phyloP scores from a whole-genome alignment of 2,329 filamentous ascomycete genomes.

The Cercospora janseana region DNA sequence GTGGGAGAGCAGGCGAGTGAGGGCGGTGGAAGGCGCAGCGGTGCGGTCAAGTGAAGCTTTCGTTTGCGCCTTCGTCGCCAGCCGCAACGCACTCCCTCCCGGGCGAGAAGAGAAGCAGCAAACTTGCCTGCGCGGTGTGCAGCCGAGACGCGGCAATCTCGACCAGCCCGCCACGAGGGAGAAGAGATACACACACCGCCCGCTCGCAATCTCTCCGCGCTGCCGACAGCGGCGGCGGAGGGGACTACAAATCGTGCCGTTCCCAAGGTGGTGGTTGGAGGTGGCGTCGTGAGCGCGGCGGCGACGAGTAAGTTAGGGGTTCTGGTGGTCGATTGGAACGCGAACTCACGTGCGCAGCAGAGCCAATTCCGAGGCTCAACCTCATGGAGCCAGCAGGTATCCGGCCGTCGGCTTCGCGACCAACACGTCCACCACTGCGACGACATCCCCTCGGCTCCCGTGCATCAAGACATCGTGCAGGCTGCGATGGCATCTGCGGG shows the following conservation, averaged over 20 bases:
- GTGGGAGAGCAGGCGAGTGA: conserved; percentile 16
- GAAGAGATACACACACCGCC: background rate
- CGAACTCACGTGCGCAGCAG: background rate
- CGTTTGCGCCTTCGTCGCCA: conserved; percentile 1
- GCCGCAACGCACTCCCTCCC: background rate
- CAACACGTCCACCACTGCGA: conserved; percentile 6
- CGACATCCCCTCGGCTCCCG: conserved; percentile 1
- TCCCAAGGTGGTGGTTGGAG: too few species aligned
- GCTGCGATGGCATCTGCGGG: conserved; percentile 34
- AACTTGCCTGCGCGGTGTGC: conserved; percentile 22
- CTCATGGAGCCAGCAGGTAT: background rate
- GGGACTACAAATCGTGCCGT: too few species aligned
- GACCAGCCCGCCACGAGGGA: background rate
- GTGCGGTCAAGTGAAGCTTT: conserved; percentile 1
- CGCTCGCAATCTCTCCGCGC: background rate
- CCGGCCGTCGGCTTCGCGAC: background rate
- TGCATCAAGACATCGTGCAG: conserved; percentile 4
- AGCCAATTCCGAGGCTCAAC: conserved; percentile 8
- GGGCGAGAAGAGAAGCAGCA: conserved; percentile 23
- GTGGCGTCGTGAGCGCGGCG: background rate
- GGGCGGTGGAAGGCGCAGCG: conserved; percentile 23
- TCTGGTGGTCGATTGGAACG: background rate
- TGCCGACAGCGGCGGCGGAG: background rate
- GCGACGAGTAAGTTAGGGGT: background rate
- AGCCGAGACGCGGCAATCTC: conserved; percentile 1